Base-by-base conservation (phyloP, 225 moss, liverwort and hornwort genomes). In the Lunularia cruciata region DNA sequence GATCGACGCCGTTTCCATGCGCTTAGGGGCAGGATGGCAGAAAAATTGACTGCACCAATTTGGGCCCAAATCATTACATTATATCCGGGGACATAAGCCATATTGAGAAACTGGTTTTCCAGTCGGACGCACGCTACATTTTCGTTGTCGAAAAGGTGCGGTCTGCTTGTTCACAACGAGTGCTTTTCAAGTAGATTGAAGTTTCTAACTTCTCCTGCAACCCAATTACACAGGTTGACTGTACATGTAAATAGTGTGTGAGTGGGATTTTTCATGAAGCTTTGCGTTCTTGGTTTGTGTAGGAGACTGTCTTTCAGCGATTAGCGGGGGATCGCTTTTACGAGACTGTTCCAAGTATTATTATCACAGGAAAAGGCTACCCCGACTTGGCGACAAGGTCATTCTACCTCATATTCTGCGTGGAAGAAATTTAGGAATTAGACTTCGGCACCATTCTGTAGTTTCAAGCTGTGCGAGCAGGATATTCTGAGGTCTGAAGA, bases 341-440 rank as follows among this genome's bases (percentile, higher is more conserved):
- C 63, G 82, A 76, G 70, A 72, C 43, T 71, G 79, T 91, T 12
- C 94, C 94, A 39, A 88, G 85, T 74, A 95, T 95, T 65, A 83
- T 95, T 5, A 82, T 95, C 48, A 95, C 91, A 46, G 91, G 87
- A 32, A 89, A 80, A 82, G 94, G 94, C 31, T 95, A 80, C 75
- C 94, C 94, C 25, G 94, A 91, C 72, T 78, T 95, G 82, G 94
- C 94, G 22, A 89, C 94, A 71, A 95, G 94, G 94, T 95, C 56
- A n/a, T n/a, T n/a, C n/a, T n/a, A n/a, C n/a, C n/a, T n/a, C n/a
- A n/a, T n/a, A n/a, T n/a, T n/a, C n/a, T n/a, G n/a, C n/a, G n/a
- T n/a, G n/a, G n/a, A n/a, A n/a, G n/a, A n/a, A n/a, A n/a, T n/a
- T n/a, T n/a, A n/a, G n/a, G n/a, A n/a, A n/a, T n/a, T n/a, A n/a